Conservation (phyloP, 2,329 filamentous ascomycete species). For the Stagonosporopsis rhizophila region DNA sequence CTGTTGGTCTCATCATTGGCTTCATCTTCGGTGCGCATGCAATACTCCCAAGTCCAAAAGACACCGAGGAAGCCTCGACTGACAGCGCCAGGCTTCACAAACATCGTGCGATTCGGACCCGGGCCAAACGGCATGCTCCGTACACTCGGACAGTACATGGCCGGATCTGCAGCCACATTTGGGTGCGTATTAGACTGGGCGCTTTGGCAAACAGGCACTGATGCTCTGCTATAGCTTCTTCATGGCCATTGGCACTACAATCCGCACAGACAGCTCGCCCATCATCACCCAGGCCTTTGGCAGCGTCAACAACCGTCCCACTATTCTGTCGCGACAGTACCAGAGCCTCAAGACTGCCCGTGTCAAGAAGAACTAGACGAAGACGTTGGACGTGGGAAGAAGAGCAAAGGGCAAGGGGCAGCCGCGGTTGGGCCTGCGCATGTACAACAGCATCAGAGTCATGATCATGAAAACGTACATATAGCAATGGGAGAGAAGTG, state of each 20-base stretch:
- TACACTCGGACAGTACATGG: constrained; percentile 95
- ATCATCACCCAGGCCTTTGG: constrained; percentile 78
- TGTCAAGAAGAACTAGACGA: constrained; percentile 39
- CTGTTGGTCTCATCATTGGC: constrained; percentile 93
- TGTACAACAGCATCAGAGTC: constrained; percentile 27
- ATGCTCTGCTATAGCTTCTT: constrained; percentile 71
- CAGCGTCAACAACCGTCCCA: constrained; percentile 71
- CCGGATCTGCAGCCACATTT: constrained; percentile 92
- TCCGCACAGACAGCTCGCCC: constrained; percentile 86
- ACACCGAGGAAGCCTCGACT: constrained; percentile 19
- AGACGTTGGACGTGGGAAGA: background rate
- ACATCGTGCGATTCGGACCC: constrained; percentile 93
- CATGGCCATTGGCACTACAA: constrained; percentile 98
- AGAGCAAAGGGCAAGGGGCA: background rate
- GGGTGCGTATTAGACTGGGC: constrained; percentile 66
- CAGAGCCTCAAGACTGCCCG: constrained; percentile 35
- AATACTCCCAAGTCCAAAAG: background rate
- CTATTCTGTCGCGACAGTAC: constrained; percentile 64
- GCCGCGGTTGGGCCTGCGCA: constrained; percentile 5
- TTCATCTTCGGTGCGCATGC: constrained; percentile 85
- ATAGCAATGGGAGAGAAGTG: constrained; percentile 5
- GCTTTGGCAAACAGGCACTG: constrained; percentile 17
- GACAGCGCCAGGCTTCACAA: constrained; percentile 73
- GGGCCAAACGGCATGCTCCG: constrained; percentile 93
- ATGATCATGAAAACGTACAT: constrained; percentile 23